A percentile compares a stretch with the other conserved stretches of the same genome.
phyloP scores from a whole-genome alignment of 768 basidiomycete species.

The Macrolepiota fuliginosa region DNA sequence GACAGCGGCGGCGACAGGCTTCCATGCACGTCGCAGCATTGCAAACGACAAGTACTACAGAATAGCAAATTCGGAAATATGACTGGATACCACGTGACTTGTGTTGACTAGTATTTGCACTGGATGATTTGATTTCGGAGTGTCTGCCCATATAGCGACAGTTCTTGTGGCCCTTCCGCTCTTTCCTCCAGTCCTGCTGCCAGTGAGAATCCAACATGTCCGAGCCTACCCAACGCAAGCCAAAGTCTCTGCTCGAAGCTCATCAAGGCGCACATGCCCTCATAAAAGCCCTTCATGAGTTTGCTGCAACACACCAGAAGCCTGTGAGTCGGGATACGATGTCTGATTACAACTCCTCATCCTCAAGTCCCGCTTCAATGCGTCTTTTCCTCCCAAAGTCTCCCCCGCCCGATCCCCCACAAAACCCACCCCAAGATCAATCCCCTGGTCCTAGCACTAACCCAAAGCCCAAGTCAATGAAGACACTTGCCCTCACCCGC shows the following conservation, averaged over 20 bases:
- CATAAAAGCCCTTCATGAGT: conserved; percentile 7
- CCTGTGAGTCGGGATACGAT: conserved; percentile 14
- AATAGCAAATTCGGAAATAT: not conserved
- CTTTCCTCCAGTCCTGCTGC: not conserved
- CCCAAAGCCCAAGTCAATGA: not conserved
- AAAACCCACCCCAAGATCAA: not conserved
- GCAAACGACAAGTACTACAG: not conserved
- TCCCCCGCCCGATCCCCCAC: not conserved
- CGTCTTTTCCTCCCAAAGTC: conserved; percentile 5
- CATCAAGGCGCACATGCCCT: conserved; percentile 4
- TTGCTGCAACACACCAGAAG: conserved; percentile 8
- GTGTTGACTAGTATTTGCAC: not conserved
- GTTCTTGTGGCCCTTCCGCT: not conserved
- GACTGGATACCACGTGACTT: conserved; percentile 5
- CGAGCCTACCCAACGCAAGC: not conserved
- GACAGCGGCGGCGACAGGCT: conserved; percentile 57
- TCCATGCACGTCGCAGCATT: conserved; percentile 72
- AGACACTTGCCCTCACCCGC: not conserved
- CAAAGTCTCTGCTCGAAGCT: conserved; percentile 7
- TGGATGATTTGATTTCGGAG: not conserved
- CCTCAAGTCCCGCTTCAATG: conserved; percentile 10
- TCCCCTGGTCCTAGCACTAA: not conserved
- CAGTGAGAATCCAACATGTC: conserved; percentile 11
- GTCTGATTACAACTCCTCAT: conserved; percentile 5
- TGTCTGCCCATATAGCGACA: not conserved